Conservation (phyloP, 1,139 yeast genomes). For the Yamadazyma epiphylla region DNA sequence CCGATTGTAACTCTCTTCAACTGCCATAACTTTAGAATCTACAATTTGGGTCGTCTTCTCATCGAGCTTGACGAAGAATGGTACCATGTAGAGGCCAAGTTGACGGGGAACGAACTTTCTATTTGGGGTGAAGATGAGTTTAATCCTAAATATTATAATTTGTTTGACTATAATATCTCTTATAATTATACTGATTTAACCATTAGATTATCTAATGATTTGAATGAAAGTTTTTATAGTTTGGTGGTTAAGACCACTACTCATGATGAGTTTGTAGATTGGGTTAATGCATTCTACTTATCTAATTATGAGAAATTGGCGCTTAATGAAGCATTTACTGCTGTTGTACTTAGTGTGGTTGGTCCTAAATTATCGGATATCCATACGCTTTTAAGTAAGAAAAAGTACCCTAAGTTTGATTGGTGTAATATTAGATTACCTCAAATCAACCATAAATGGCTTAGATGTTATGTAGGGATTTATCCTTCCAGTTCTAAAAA, state of each 20-base stretch:
- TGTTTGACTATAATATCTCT: slow-evolving; percentile 31
- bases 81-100: slow-evolving; percentile 41
- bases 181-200: slow-evolving; percentile 17
- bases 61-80: slow-evolving; percentile 24
- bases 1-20: slow-evolving; percentile 41
- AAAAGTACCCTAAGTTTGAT: slow-evolving; percentile 42
- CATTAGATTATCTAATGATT: slow-evolving; percentile 37
- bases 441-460: slow-evolving; percentile 52
- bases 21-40: slow-evolving; percentile 39
- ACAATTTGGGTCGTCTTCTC: slow-evolving; percentile 30
- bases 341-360: slow-evolving; percentile 51
- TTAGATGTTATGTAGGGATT: slow-evolving; percentile 45
- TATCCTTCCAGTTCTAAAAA: slow-evolving; percentile 38
- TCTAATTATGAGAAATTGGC: slow-evolving; percentile 49
- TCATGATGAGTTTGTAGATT: slow-evolving; percentile 30
- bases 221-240: slow-evolving; percentile 26
- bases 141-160: slow-evolving; percentile 46
- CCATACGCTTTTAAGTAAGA: slow-evolving; percentile 46
- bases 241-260: slow-evolving; percentile 31
- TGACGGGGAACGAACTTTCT: slow-evolving; percentile 51
- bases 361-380: slow-evolving; percentile 53
- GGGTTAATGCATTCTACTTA: slow-evolving; percentile 46
- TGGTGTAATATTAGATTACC: slow-evolving; percentile 59
- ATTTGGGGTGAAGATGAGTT: slow-evolving; percentile 40
- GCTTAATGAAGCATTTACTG: slow-evolving; percentile 54